Base-by-base conservation (phyloP, 1,139 yeast species). In the Geotrichum citri-aurantii region DNA sequence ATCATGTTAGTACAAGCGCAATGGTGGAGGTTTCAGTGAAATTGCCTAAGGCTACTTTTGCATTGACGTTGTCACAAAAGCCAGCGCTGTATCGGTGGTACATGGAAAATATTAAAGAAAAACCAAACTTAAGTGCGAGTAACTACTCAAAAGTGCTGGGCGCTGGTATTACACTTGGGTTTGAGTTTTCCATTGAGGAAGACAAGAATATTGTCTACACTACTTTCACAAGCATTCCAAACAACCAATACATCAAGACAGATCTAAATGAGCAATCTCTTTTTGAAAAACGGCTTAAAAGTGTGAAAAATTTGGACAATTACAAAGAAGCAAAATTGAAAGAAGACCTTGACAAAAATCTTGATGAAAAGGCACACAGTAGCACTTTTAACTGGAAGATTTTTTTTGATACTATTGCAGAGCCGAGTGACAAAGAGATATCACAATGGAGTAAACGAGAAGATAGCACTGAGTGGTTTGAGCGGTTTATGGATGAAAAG, bases 81-180 rank as follows among this genome's bases (percentile, higher is more conserved):
- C 19, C 21, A 37, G 37, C 26, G 17, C 29, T 37, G 31, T 24
- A 44, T 17, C 23, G 31, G 27, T 52, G 50, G 47, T 19, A 33
- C 24, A 31, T 19, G 23, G 42, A 23, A 33, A 14, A 26, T 19
- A 40, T 33, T 31, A 40, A 40, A 40, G 57, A 44, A 49, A 11
- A 23, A 31, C 14, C 50, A 7, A 47, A 47, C 24, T 24, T 37
- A 17, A 23, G 19, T 14, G 21, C 24, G 19, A 26, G 56, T 12
- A 47, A 65, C 11, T 63, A 62, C 17, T 60, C 60, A 23, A 63
- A 60, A 12, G 65, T 59, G 26, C 52, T 63, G 26, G 68, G 60
- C 14, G 40, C 52, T 4, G 56, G 29, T 6, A 50, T 48, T 21
- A 44, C 44, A n/a, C 23, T 47, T 21, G 59, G 59, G 8, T 40